A percentile compares a stretch with the other conserved stretches of the same genome.
These are phyloP conservation scores for Oidium heveae DNA, from an alignment of 2,329 filamentous ascomycete species.

Conservation along the genomic window DNA sequence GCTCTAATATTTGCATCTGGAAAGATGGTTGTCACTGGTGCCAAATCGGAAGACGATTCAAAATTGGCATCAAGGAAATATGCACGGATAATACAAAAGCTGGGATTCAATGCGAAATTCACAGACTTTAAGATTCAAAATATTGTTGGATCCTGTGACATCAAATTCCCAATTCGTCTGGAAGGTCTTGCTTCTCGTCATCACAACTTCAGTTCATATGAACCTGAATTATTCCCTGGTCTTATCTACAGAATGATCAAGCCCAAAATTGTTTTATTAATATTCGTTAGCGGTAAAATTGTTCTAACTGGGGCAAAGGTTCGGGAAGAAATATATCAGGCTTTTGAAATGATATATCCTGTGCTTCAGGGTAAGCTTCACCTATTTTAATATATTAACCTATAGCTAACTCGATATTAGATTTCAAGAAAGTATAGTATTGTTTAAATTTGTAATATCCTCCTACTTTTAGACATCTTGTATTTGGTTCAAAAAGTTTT, in stretches of 20 bases:
- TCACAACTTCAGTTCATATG: conserved; percentile 98
- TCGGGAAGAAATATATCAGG: conserved; percentile 91
- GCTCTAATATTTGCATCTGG: conserved; percentile 93
- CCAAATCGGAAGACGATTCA: conserved; percentile 92
- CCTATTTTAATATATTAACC: not conserved
- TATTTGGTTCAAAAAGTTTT: too few species aligned
- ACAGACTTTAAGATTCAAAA: conserved; percentile 99
- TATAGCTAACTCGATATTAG: conserved; percentile 5
- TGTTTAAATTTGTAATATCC: conserved; percentile 1
- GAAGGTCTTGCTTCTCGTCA: conserved; percentile 90
- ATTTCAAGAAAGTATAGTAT: conserved; percentile 16
- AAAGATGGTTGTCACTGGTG: conserved; percentile 98
- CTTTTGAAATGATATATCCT: conserved; percentile 92
- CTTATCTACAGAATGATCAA: conserved; percentile 99
- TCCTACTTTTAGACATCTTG: too few species aligned
- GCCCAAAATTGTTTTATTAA: conserved; percentile 92
- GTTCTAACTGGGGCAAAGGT: conserved; percentile 95
- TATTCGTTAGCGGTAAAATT: conserved; percentile 96
- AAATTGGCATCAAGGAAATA: conserved; percentile 95
- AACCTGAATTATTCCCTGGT: conserved; percentile 94
- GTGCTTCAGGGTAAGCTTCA: conserved; percentile 52
- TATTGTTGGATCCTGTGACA: conserved; percentile 94
- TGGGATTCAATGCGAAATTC: conserved; percentile 98
- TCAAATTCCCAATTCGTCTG: conserved; percentile 95
- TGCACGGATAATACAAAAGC: conserved; percentile 97